Base-by-base conservation (phyloP, 768 basidiomycete genomes). In the Cystofilobasidium ferigula region DNA sequence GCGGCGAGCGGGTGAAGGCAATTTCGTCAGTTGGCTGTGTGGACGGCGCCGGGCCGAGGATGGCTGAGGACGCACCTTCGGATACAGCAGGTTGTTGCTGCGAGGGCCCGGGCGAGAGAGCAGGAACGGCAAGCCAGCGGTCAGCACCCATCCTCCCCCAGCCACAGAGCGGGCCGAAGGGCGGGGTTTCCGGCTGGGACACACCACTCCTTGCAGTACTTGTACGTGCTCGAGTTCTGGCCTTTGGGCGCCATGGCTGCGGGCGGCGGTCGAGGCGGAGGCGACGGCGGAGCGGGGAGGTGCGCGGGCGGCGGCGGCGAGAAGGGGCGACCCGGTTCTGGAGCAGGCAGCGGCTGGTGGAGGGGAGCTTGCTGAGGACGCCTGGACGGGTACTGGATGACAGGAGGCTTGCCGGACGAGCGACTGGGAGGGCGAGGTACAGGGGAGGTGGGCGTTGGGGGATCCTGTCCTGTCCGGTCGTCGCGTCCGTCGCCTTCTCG, bases 1-100 rank as follows among this genome's bases (percentile, higher is more conserved):
- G 28, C 30, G n/a, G n/a, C n/a, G n/a, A n/a, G n/a, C n/a, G n/a
- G n/a, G n/a, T n/a, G 6, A 5, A 24, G 47, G 42, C 28, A 24
- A 42, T 18, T 24, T 14, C 43, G 42, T 36, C 30, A 34, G 22
- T 20, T 7, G 34, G 22, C 24, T 26, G 38, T 42, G 59, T n/a
- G n/a, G n/a, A n/a, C n/a, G 12, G 34, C n/a, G 28, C 28, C 36
- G 32, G 28, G 32, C 3, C 8, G 7, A 30, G 38, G 32, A 28
- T 13, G n/a, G 36, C 24, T 9, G 38, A 45, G 24, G n/a, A 34
- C 36, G 40, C 22, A 68, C 67, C 42, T 68, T 68, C 12, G 67
- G 67, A 35, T 68, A 68, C 20, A 68, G 57, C 5, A 68, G 45
- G 47, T 68, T 68, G 51, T 68, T 68, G 61, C 67, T 68, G 43